Evolutionary conservation across 495 filamentous ascomycete genomes (phyloP).

Genomic region (Chaetomium cochliodes): DNA sequence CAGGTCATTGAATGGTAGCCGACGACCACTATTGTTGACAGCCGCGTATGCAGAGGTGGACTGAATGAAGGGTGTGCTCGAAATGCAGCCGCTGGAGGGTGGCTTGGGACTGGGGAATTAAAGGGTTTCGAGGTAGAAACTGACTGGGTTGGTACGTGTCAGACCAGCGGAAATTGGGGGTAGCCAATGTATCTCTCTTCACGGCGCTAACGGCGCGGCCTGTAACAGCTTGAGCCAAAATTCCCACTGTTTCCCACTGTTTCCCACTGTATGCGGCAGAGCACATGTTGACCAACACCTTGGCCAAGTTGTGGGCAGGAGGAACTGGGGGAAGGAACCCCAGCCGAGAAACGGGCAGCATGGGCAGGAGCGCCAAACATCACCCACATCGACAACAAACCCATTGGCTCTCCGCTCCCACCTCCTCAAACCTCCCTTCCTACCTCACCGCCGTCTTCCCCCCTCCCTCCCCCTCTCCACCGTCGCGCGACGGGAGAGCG

Average conservation of each 20-base stretch:
- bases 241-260: too few species aligned
- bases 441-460: constrained; percentile 19
- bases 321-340: constrained; percentile 6
- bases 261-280: constrained; percentile 19
- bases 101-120: constrained; percentile 17
- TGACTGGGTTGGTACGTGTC: not conserved
- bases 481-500: constrained; percentile 12
- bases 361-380: constrained; percentile 2
- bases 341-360: not conserved
- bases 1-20: not conserved
- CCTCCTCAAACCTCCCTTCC: constrained; percentile 15
- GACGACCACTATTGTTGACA: not conserved
- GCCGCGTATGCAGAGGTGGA: too few species aligned
- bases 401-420: constrained; percentile 16
- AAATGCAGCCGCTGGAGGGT: not conserved
- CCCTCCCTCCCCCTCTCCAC: constrained; percentile 3
- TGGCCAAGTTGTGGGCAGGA: not conserved
- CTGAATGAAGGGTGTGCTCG: not conserved
- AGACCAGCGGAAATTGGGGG: constrained; percentile 7
- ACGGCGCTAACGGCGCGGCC: constrained; percentile 14
- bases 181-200: not conserved
- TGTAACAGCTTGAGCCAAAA: constrained; percentile 12
- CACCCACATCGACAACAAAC: constrained; percentile 15
- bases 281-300: constrained; percentile 14
- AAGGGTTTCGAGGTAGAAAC: constrained; percentile 12